Conservation (phyloP, 2,329 filamentous ascomycete species). For the Periconia digitata region DNA sequence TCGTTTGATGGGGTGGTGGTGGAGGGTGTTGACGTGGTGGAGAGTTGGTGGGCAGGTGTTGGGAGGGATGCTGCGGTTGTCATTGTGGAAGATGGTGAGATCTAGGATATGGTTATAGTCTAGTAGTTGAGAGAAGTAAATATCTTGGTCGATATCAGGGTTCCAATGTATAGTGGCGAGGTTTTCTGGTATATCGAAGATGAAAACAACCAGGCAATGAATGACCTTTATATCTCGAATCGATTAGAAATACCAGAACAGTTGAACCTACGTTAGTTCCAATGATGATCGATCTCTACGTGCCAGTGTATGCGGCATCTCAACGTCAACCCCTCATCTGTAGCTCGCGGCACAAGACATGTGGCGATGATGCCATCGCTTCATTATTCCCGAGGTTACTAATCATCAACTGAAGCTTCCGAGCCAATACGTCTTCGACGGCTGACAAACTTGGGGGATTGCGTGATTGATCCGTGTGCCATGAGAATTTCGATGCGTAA, state of each 20-base stretch:
- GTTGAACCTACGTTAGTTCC: no score
- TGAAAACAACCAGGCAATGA: conserved; percentile 12
- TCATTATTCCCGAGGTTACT: conserved; percentile 32
- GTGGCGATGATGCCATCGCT: conserved; percentile 36
- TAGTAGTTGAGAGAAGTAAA: neutral
- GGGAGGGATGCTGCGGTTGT: conserved; percentile 47
- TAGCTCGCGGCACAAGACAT: conserved; percentile 4
- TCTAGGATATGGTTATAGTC: neutral
- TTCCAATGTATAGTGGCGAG: no score
- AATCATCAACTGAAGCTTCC: no score
- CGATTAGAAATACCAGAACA: conserved; percentile 21
- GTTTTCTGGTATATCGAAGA: no score
- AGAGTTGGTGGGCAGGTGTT: conserved; percentile 47
- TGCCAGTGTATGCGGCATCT: neutral
- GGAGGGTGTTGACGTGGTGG: conserved; percentile 23
- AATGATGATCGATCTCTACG: no score
- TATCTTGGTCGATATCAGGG: neutral
- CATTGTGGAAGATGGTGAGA: conserved; percentile 30
- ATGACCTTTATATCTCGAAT: conserved; percentile 2
- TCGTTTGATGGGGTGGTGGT: conserved; percentile 27
- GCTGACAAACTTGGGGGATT: conserved; percentile 32
- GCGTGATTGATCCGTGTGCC: conserved; percentile 22
- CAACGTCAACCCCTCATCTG: conserved; percentile 6
- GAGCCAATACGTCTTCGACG: conserved; percentile 15
- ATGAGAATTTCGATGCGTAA: neutral